Base-by-base conservation (phyloP, 2,329 filamentous ascomycete species). In the Stagonosporopsis rhizophila region DNA sequence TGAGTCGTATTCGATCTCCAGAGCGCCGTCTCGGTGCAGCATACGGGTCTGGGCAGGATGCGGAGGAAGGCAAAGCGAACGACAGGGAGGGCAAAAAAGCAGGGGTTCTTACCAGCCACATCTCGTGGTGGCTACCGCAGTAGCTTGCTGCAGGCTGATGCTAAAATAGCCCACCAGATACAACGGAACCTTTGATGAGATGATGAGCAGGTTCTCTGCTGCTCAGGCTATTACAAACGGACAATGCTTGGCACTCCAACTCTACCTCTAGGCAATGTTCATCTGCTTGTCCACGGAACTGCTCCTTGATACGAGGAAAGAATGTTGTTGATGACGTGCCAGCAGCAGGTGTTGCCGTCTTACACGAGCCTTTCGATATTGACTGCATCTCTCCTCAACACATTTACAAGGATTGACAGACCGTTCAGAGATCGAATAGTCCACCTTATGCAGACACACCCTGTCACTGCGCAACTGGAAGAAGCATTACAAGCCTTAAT, bases 31-130 rank as follows among this genome's bases (percentile, higher is more conserved):
- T 30, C 17, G 39, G 30, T 25, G 23, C 32, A 6, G n/a, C 39
- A 30, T n/a, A 37, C 41, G 28, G 22, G 35, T 42, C 52, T 45
- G 34, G 45, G 38, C 34, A 5, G 8, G 14, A 14, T 35, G 46
- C 23, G 41, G 41, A 44, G 41, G 41, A 46, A 37, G 28, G 37
- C 41, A 28, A 40, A 25, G 44, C 19, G 44, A 35, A 40, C 20
- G 40, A 30, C 45, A 44, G 30, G 28, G 28, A 15, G 19, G 19
- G 34, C 17, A 5, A n/a, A 27, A 27, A 15, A 8, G 42, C 41
- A 56, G 52, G 52, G 45, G 47, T 23, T 20, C n/a, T 37, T 44
- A 51, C 47, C 46, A 56, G 53, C 53, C 53, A 56, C 53, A 52
- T 37, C 23, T 22, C 6, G 17, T 19, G n/a, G 39, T 30, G n/a